Conservation (phyloP, 441 rosid genomes). For the Metrosideros polymorpha region DNA sequence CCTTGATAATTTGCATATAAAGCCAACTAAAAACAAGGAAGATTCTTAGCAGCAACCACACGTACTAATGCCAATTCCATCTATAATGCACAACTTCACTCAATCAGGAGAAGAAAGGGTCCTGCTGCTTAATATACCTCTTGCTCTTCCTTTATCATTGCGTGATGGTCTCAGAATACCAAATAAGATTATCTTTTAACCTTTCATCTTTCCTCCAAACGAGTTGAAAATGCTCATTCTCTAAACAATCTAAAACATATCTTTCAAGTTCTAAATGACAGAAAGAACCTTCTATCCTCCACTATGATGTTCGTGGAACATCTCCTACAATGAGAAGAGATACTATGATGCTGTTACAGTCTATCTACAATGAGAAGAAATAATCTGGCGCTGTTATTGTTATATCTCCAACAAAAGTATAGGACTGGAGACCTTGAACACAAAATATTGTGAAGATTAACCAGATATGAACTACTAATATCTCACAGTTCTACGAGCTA, state of each 20-base stretch:
- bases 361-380: background rate
- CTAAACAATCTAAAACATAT: background rate
- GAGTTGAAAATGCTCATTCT: background rate
- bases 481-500: background rate
- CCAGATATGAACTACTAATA: background rate
- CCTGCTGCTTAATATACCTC: background rate
- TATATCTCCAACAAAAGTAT: background rate
- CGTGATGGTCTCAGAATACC: background rate
- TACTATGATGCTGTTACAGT: background rate
- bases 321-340: background rate
- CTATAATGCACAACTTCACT: background rate
- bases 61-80: background rate
- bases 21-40: background rate
- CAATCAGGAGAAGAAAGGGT: background rate
- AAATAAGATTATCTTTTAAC: background rate
- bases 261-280: background rate
- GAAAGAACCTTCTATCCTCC: background rate
- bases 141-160: background rate
- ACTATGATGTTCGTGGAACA: background rate
- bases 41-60: background rate
- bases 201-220: background rate
- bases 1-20: background rate
- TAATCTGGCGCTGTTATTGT: background rate
- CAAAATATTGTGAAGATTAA: background rate
- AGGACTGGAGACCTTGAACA: background rate